These are phyloP conservation scores for Podospora comata DNA, from an alignment of 495 filamentous ascomycete species.

Conservation along the genomic window DNA sequence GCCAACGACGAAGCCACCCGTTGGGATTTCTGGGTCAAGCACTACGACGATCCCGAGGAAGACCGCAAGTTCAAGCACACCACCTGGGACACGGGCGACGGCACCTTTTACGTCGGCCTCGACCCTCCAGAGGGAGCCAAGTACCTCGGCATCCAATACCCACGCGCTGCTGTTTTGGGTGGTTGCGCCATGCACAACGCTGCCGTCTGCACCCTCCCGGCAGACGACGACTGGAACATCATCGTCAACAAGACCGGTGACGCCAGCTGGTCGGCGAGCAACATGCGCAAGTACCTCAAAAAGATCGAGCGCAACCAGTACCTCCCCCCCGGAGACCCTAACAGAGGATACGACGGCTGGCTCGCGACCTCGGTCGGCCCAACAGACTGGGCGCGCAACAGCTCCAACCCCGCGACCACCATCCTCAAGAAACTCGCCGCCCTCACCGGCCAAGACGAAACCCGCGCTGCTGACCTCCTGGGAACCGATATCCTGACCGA, in stretches of 20 bases:
- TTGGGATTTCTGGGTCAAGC: slow-evolving; percentile 53
- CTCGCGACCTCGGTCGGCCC: slow-evolving; percentile 40
- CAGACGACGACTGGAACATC: slow-evolving; percentile 46
- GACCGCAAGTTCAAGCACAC: slow-evolving; percentile 44
- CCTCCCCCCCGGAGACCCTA: slow-evolving; percentile 33
- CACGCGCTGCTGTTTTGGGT: slow-evolving; percentile 46
- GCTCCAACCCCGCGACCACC: slow-evolving; percentile 22
- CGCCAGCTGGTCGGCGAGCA: slow-evolving; percentile 41
- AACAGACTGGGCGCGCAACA: slow-evolving; percentile 33
- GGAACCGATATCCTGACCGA: slow-evolving; percentile 42
- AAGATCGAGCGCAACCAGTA: slow-evolving; percentile 47
- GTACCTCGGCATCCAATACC: slow-evolving; percentile 47
- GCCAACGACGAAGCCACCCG: slow-evolving; percentile 47
- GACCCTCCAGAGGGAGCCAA: slow-evolving; percentile 44
- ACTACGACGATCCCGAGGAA: slow-evolving; percentile 44
- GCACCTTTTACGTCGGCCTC: slow-evolving; percentile 47
- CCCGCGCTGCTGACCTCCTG: slow-evolving; percentile 28
- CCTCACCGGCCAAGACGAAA: slow-evolving; percentile 37
- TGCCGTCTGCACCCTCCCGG: slow-evolving; percentile 40
- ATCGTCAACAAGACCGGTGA: slow-evolving; percentile 47
- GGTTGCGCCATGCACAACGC: slow-evolving; percentile 53
- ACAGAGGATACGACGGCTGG: slow-evolving; percentile 46
- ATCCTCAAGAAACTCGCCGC: slow-evolving; percentile 36
- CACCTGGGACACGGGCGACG: slow-evolving; percentile 44
- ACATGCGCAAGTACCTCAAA: slow-evolving; percentile 46